These are phyloP conservation scores for Casuarina cunninghamiana DNA, from an alignment of 306 rosid species.

Conservation along the genomic window DNA sequence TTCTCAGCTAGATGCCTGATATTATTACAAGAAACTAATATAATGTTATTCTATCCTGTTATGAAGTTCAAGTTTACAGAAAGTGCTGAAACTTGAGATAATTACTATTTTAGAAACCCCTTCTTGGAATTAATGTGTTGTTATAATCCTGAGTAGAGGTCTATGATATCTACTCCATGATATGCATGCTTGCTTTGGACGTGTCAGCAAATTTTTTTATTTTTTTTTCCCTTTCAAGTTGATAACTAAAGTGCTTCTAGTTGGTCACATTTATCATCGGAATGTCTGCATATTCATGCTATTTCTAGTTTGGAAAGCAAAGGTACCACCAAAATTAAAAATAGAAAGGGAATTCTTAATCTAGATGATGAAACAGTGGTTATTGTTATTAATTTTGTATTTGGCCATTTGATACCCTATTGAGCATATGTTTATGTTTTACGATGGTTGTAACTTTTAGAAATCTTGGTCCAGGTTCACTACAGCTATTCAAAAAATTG, in stretches of 20 bases:
- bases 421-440: conserved; percentile 1
- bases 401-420: neutral
- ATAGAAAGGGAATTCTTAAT: neutral
- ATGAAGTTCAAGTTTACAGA: neutral
- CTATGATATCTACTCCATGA: neutral
- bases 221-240: neutral
- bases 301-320: neutral
- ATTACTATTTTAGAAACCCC: neutral
- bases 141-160: neutral
- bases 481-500: conserved; percentile 43
- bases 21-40: neutral
- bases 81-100: neutral
- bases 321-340: neutral
- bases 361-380: neutral
- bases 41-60: neutral
- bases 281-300: neutral
- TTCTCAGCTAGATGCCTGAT: neutral
- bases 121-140: neutral
- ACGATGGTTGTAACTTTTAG: conserved; percentile 20
- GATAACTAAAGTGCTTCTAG: neutral
- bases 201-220: neutral
- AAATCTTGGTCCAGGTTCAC: conserved; percentile 52
- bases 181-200: neutral
- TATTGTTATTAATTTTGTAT: neutral
- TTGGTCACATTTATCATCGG: neutral